These are phyloP conservation scores for Dictyostelium intermedium DNA, from an alignment of 78 protist genomes.

Conservation along the genomic window DNA sequence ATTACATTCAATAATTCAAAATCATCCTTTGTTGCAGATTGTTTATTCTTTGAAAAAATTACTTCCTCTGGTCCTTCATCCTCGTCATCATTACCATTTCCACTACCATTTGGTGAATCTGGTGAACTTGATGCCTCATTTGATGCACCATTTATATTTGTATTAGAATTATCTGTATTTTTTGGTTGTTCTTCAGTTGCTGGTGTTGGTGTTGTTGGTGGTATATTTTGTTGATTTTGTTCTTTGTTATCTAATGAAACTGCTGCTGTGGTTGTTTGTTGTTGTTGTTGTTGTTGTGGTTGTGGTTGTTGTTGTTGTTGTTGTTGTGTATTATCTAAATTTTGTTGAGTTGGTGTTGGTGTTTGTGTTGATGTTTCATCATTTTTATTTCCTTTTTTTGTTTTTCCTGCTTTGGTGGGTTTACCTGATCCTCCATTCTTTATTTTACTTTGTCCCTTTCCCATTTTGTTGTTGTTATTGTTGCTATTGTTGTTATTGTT, in stretches of 20 bases:
- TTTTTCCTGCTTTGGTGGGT: neutral
- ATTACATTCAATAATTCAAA: slow-evolving; percentile 88
- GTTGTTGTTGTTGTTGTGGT: neutral
- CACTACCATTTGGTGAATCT: neutral
- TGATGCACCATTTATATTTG: neutral
- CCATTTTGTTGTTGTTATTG: neutral
- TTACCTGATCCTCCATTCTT: neutral
- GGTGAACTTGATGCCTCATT: slow-evolving; percentile 3
- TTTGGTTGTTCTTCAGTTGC: neutral
- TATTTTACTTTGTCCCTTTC: slow-evolving; percentile 20
- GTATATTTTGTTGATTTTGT: neutral
- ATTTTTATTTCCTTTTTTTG: neutral
- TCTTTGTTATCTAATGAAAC: neutral
- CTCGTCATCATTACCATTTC: slow-evolving; percentile 24
- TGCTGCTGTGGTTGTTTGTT: neutral
- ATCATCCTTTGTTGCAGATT: slow-evolving; percentile 86
- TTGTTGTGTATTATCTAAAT: neutral
- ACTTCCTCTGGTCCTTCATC: slow-evolving; percentile 78
- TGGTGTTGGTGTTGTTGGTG: slow-evolving; percentile 5
- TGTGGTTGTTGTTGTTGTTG: slow-evolving; percentile 6
- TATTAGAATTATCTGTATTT: neutral
- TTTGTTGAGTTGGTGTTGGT: neutral
- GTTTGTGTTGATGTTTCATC: neutral
- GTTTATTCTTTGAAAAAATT: slow-evolving; percentile 62
- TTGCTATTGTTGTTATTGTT: neutral